Evolutionary conservation across 768 basidiomycete genomes (phyloP).

Genomic region (Favolaschia claudopus): DNA sequence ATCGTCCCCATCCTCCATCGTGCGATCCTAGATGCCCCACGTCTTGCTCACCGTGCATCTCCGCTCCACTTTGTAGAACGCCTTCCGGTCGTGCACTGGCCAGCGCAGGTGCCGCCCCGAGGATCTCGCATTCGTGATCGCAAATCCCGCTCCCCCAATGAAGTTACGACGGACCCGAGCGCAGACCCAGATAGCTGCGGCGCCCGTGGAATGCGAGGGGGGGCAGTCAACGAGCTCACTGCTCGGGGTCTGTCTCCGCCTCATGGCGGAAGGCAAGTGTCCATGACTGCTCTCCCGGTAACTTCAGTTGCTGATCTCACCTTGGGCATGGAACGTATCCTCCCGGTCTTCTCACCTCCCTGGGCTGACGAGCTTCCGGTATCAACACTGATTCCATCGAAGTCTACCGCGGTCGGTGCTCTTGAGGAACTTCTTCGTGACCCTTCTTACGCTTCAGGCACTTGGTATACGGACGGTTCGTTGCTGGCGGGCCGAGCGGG

Average conservation of each 20-base stretch:
- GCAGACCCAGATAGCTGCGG: too few species aligned
- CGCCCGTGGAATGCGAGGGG: too few species aligned
- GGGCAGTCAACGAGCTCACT: too few species aligned
- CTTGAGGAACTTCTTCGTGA: background rate
- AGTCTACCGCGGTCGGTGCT: background rate
- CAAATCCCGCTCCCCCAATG: too few species aligned
- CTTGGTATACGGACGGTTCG: constrained; percentile 7
- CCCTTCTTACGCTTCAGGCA: background rate
- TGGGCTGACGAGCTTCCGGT: background rate
- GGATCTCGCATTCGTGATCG: background rate
- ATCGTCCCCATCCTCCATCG: background rate
- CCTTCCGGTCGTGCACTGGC: background rate
- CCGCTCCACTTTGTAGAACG: background rate
- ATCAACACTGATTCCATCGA: background rate
- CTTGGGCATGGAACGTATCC: background rate
- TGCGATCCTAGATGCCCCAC: background rate
- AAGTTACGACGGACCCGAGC: too few species aligned
- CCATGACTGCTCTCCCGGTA: too few species aligned
- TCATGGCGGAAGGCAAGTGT: too few species aligned
- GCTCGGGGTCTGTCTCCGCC: too few species aligned
- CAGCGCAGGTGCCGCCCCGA: background rate
- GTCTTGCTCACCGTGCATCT: background rate
- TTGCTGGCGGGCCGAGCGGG: background rate
- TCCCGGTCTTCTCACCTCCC: background rate
- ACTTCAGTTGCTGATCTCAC: too few species aligned